Conservation (phyloP, 208 protist species). For the Tritrichomonas foetus region DNA sequence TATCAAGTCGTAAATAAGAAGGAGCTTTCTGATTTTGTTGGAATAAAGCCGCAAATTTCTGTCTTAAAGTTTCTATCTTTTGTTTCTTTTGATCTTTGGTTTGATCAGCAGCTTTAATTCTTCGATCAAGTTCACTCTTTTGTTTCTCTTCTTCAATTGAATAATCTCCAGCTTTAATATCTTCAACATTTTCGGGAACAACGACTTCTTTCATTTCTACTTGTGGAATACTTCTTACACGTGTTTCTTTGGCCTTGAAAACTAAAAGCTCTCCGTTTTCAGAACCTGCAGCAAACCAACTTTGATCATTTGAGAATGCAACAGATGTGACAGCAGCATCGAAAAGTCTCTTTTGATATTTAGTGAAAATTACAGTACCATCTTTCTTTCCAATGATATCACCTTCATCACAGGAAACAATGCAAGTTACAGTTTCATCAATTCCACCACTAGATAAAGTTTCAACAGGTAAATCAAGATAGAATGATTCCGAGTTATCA, state of each 20-base stretch:
- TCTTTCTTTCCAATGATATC: conserved; percentile 10
- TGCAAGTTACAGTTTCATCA: not conserved
- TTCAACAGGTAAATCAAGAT: not conserved
- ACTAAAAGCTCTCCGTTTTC: conserved; percentile 39
- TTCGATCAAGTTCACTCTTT: conserved; percentile 69
- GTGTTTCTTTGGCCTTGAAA: not conserved
- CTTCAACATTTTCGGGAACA: not conserved
- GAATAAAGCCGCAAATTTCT: conserved; percentile 64
- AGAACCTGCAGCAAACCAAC: not conserved
- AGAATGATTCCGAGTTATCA: conserved; percentile 10
- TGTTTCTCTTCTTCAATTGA: conserved; percentile 80
- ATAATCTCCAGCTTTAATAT: conserved; percentile 55
- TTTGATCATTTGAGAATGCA: not conserved
- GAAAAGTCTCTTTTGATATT: not conserved
- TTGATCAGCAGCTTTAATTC: conserved; percentile 62
- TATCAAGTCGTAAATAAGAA: conserved; percentile 55
- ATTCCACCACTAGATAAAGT: not conserved
- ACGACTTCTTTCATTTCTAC: not conserved
- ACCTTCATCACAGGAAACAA: not conserved
- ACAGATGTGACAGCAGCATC: not conserved
- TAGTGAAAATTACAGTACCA: not conserved
- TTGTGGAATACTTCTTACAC: not conserved
- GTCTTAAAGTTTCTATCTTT: conserved; percentile 49
- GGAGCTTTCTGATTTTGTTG: conserved; percentile 66
- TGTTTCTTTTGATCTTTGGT: conserved; percentile 63